Evolutionary conservation across 2,329 filamentous ascomycete genomes (phyloP).

Genomic region (Alternaria triticimaculans): DNA sequence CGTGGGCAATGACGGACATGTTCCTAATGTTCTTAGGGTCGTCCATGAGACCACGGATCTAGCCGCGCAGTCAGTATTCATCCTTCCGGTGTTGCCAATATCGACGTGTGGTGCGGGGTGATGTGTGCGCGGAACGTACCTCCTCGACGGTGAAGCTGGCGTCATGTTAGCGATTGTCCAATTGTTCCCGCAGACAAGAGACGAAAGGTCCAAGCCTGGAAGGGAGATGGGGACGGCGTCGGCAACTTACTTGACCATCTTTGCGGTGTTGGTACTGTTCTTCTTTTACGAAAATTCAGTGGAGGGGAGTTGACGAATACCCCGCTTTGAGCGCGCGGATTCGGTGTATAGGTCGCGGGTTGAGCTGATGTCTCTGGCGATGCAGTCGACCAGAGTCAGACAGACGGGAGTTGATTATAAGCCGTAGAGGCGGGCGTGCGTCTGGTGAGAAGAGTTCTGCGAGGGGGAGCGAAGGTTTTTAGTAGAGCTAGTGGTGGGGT

Average conservation of each 20-base stretch:
- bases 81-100: constrained; percentile 12
- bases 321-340: constrained; percentile 43
- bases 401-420: constrained; percentile 28
- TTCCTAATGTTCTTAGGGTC: constrained; percentile 80
- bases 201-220: not conserved
- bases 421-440: constrained; percentile 32
- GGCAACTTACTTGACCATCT: constrained; percentile 97
- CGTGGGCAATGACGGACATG: constrained; percentile 99
- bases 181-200: not conserved
- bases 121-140: constrained; percentile 57
- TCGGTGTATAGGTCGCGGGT: constrained; percentile 26
- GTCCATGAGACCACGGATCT: constrained; percentile 82
- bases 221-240: constrained; percentile 1
- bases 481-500: constrained; percentile 23
- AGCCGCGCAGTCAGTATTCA: constrained; percentile 36
- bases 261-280: constrained; percentile 72
- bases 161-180: constrained; percentile 57
- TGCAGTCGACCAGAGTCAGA: constrained; percentile 41
- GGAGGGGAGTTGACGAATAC: constrained; percentile 41
- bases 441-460: constrained; percentile 20
- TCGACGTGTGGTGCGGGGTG: constrained; percentile 24
- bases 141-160: constrained; percentile 96
- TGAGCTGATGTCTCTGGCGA: constrained; percentile 42
- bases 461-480: constrained; percentile 24
- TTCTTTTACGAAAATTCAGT: constrained; percentile 46